Percentiles rank a stretch among this genome's conserved stretches.
Evolutionary conservation across 768 basidiomycete genomes (phyloP).

Genomic region (Infundibulicybe gibba): DNA sequence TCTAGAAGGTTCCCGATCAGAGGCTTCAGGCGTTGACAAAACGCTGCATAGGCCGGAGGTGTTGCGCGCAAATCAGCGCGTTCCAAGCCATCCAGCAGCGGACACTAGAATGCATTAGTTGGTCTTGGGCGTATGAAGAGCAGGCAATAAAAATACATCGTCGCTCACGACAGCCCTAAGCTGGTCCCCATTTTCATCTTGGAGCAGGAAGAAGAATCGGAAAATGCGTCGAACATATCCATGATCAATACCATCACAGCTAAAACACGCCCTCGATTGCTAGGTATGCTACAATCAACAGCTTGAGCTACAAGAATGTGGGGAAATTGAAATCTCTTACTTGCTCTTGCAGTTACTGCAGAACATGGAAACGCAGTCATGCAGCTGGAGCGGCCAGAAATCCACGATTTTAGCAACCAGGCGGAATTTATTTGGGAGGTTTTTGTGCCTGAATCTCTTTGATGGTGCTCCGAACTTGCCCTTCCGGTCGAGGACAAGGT

Average conservation of each 20-base stretch:
- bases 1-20: constrained; percentile 45
- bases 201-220: constrained; percentile 44
- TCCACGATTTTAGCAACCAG: constrained; percentile 49
- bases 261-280: constrained; percentile 39
- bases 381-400: constrained; percentile 49
- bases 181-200: constrained; percentile 42
- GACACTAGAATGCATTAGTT: constrained; percentile 26
- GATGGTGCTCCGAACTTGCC: constrained; percentile 23
- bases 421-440: constrained; percentile 33
- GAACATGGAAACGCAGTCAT: constrained; percentile 40
- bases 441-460: constrained; percentile 30
- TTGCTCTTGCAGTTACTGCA: constrained; percentile 51
- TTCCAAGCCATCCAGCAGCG: constrained; percentile 39
- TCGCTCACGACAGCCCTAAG: constrained; percentile 48
- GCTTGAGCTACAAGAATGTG: neutral
- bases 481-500: neutral
- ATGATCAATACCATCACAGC: constrained; percentile 51
- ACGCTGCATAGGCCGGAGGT: constrained; percentile 25
- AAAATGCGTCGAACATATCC: constrained; percentile 46
- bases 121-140: neutral
- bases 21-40: constrained; percentile 37
- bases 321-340: constrained; percentile 31
- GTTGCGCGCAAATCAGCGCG: constrained; percentile 42
- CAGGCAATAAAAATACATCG: constrained; percentile 24
- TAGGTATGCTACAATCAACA: constrained; percentile 35